Conservation (phyloP, 352 stramenopile species). For the Phytophthora citricola region DNA sequence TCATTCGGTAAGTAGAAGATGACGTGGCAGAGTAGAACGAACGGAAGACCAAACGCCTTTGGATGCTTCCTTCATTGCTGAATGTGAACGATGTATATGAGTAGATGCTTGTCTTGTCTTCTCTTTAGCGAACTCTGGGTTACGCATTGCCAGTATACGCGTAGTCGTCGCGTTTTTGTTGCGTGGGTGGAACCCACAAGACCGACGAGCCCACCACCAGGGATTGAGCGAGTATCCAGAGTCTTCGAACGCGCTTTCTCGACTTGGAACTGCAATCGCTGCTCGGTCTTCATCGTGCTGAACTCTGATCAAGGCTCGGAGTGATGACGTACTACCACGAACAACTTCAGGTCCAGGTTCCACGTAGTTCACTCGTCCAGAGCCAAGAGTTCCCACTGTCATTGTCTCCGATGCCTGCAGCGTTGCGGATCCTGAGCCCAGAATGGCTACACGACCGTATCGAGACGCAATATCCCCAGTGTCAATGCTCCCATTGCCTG, state of each 20-base stretch:
- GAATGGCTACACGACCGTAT: conserved; percentile 17
- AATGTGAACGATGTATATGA: conserved; percentile 44
- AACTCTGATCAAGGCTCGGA: conserved; percentile 21
- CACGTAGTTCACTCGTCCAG: conserved; percentile 26
- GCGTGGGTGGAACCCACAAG: neutral
- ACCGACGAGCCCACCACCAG: conserved; percentile 25
- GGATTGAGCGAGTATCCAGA: conserved; percentile 1
- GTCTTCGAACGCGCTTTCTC: conserved; percentile 26
- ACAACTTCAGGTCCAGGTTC: conserved; percentile 16
- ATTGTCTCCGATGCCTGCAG: conserved; percentile 18
- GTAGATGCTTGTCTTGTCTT: conserved; percentile 29
- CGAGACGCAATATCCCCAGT: conserved; percentile 24
- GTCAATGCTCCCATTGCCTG: conserved; percentile 27
- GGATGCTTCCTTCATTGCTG: conserved; percentile 35
- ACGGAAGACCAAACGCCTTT: conserved; percentile 13
- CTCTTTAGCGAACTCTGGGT: too few relatives aligned
- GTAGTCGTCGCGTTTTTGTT: conserved; percentile 14
- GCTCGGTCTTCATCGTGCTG: conserved; percentile 13
- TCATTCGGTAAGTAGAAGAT: conserved; percentile 39
- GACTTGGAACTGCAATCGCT: conserved; percentile 13
- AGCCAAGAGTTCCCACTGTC: conserved; percentile 18
- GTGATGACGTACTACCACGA: conserved; percentile 12
- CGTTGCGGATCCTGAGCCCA: conserved; percentile 20
- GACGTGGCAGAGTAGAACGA: conserved; percentile 26
- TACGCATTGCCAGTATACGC: conserved; percentile 8